Evolutionary conservation across 2,329 filamentous ascomycete genomes (phyloP).

Genomic region (Xylogone sp.): DNA sequence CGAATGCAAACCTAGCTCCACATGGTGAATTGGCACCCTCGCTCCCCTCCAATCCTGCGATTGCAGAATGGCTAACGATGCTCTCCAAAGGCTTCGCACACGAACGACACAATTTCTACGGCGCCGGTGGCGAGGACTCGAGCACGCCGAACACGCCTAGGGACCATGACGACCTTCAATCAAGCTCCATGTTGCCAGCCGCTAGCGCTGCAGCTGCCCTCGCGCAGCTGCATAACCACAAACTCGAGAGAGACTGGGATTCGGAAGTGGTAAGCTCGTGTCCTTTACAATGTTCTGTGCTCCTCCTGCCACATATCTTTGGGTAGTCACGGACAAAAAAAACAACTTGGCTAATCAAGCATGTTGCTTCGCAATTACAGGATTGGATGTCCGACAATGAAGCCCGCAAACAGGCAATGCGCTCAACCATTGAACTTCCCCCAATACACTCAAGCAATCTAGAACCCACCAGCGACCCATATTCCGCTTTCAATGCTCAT

Average conservation of each 20-base stretch:
- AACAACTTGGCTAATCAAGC: too few species aligned
- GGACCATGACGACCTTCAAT: conserved; percentile 61
- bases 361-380: conserved; percentile 32
- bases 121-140: conserved; percentile 47
- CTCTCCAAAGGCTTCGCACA: conserved; percentile 46
- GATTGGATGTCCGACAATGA: conserved; percentile 72
- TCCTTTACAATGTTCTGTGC: too few species aligned
- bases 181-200: conserved; percentile 60
- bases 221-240: conserved; percentile 78
- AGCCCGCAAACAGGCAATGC: conserved; percentile 58
- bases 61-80: conserved; percentile 19
- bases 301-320: too few species aligned
- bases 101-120: conserved; percentile 64
- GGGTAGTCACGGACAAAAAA: too few species aligned
- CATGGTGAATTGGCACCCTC: conserved; percentile 19
- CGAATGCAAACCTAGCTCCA: conserved; percentile 22
- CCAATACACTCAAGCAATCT: conserved; percentile 58
- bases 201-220: conserved; percentile 81
- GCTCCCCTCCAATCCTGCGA: conserved; percentile 1
- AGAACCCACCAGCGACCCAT: conserved; percentile 60
- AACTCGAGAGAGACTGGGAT: conserved; percentile 73
- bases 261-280: conserved; percentile 63
- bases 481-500: conserved; percentile 56
- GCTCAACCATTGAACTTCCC: conserved; percentile 65
- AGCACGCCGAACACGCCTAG: conserved; percentile 67